These are phyloP conservation scores for Hyphochytrium catenoides DNA, from an alignment of 352 stramenopile species.

Conservation along the genomic window DNA sequence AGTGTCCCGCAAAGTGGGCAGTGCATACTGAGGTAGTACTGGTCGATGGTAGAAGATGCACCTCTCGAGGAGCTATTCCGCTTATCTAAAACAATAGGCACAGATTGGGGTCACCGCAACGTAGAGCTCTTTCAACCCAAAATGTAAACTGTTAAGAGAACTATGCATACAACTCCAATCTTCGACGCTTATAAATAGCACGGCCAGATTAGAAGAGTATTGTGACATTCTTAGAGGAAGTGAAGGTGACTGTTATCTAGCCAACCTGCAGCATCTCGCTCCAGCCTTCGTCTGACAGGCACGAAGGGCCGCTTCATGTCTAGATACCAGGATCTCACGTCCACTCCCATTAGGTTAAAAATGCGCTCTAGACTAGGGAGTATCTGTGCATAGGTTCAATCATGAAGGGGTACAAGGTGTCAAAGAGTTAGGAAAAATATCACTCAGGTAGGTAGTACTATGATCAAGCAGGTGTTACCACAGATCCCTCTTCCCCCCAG, in stretches of 20 bases:
- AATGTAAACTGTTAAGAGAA: too few relatives aligned
- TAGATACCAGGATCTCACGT: conserved; percentile 41
- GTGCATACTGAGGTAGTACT: conserved; percentile 54
- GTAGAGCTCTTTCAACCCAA: too few relatives aligned
- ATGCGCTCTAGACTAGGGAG: conserved; percentile 53
- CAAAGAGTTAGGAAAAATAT: background rate
- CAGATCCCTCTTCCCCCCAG: too few relatives aligned
- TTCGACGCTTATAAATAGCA: too few relatives aligned
- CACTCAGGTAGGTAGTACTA: too few relatives aligned
- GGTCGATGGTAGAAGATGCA: conserved; percentile 39
- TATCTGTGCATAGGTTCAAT: conserved; percentile 14
- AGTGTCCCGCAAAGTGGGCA: conserved; percentile 31
- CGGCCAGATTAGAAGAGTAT: conserved; percentile 5
- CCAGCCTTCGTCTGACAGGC: conserved; percentile 6
- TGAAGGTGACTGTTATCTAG: background rate
- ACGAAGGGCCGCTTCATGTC: conserved; percentile 19
- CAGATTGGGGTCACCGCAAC: too few relatives aligned
- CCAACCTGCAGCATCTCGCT: conserved; percentile 5
- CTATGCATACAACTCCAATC: too few relatives aligned
- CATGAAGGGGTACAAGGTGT: conserved; percentile 2
- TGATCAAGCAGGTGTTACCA: too few relatives aligned
- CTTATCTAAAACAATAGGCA: too few relatives aligned
- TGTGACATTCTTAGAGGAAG: background rate
- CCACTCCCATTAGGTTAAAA: conserved; percentile 44
- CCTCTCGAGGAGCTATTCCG: too few relatives aligned